These are phyloP conservation scores for Phanerochaete carnosa DNA, from an alignment of 768 basidiomycete species.

Conservation along the genomic window DNA sequence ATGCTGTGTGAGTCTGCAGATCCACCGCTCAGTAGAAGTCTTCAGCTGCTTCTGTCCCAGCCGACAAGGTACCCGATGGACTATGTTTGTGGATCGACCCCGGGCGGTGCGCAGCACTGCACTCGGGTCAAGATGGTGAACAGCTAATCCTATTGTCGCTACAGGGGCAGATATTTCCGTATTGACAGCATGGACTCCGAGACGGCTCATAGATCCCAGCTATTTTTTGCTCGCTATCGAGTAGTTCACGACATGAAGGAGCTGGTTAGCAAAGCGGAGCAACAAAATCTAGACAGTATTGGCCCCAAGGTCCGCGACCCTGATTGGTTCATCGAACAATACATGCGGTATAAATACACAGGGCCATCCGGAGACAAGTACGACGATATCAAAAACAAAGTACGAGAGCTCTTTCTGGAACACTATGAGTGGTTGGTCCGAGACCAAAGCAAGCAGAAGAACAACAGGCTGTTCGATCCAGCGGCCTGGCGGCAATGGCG, in stretches of 20 bases:
- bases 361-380: neutral
- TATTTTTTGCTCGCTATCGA: neutral
- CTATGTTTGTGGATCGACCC: neutral
- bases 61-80: neutral
- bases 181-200: neutral
- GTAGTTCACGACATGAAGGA: neutral
- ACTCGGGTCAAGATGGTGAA: neutral
- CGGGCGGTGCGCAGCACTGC: neutral
- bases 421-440: neutral
- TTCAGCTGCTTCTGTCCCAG: neutral
- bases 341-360: neutral
- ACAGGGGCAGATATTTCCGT: neutral
- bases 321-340: neutral
- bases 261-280: neutral
- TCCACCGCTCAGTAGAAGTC: neutral
- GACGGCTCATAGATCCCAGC: neutral
- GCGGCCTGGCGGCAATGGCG: neutral
- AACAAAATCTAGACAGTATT: neutral
- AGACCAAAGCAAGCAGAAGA: neutral
- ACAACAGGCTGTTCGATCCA: neutral
- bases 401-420: neutral
- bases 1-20: neutral
- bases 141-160: neutral
- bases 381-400: neutral
- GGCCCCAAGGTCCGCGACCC: neutral